These are phyloP conservation scores for Ramaria rubella DNA, from an alignment of 768 basidiomycete species.

Conservation along the genomic window DNA sequence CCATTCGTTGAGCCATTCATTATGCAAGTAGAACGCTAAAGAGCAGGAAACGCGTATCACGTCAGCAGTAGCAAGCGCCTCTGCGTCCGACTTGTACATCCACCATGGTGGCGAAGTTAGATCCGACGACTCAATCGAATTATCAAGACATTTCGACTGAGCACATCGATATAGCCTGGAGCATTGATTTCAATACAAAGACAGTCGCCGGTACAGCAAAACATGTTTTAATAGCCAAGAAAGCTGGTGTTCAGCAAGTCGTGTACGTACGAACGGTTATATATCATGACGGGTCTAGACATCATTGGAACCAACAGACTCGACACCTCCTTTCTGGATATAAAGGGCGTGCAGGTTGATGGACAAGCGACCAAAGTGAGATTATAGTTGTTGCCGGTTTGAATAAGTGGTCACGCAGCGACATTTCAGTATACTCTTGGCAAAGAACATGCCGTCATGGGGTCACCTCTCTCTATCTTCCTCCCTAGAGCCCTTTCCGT, in stretches of 20 bases:
- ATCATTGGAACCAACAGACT: conserved; percentile 37
- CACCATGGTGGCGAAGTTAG: conserved; percentile 19
- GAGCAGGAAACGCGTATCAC: no score
- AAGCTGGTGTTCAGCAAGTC: conserved; percentile 47
- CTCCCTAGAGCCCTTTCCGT: conserved; percentile 39
- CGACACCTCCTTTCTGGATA: conserved; percentile 66
- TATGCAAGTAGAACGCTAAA: no score
- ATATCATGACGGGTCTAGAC: background rate
- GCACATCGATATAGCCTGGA: conserved; percentile 72
- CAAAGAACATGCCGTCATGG: conserved; percentile 62
- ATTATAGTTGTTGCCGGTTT: background rate
- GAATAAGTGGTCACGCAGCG: background rate
- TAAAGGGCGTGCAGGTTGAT: conserved; percentile 48
- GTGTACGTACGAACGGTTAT: conserved; percentile 40
- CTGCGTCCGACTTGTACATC: no score
- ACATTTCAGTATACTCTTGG: conserved; percentile 44
- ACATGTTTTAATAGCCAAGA: conserved; percentile 52
- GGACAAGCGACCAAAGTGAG: conserved; percentile 43
- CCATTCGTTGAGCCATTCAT: conserved; percentile 9
- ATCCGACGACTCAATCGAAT: conserved; percentile 79
- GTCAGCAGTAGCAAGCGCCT: no score
- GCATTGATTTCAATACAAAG: conserved; percentile 60
- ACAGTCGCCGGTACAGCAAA: conserved; percentile 58
- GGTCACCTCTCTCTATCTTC: conserved; percentile 61
- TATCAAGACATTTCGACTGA: conserved; percentile 59